These are phyloP conservation scores for Barnettozyma siamensis DNA, from an alignment of 805 yeast genomes.

Conservation along the genomic window DNA sequence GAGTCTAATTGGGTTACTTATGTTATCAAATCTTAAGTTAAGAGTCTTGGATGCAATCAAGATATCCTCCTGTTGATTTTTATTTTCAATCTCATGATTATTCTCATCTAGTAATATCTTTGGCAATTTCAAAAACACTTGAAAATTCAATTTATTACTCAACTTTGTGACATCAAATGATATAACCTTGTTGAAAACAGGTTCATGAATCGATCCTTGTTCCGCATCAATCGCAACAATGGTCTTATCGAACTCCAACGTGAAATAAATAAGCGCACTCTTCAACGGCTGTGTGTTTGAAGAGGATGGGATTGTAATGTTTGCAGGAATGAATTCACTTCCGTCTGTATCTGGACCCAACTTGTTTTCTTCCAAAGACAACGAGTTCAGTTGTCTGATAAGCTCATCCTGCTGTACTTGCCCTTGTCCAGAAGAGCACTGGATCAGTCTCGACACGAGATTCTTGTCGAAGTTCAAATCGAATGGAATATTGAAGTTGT, in stretches of 20 bases:
- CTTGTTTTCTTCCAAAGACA: slow-evolving; percentile 25
- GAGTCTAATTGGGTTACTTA: slow-evolving; percentile 48
- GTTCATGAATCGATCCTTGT: slow-evolving; percentile 70
- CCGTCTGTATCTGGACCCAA: neutral
- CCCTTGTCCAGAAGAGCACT: slow-evolving; percentile 38
- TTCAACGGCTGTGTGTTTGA: slow-evolving; percentile 31
- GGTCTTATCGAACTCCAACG: slow-evolving; percentile 92
- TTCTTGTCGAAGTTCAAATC: slow-evolving; percentile 59
- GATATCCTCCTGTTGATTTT: slow-evolving; percentile 40
- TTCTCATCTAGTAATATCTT: slow-evolving; percentile 37
- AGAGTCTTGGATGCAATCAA: slow-evolving; percentile 68
- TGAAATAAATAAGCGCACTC: slow-evolving; percentile 72
- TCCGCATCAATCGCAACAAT: slow-evolving; percentile 85
- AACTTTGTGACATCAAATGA: slow-evolving; percentile 80
- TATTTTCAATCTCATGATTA: neutral
- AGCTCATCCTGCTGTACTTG: slow-evolving; percentile 17
- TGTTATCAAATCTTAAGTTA: slow-evolving; percentile 48
- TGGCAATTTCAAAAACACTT: slow-evolving; percentile 76
- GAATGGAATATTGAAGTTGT: slow-evolving; percentile 64
- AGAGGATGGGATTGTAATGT: slow-evolving; percentile 48
- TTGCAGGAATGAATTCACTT: slow-evolving; percentile 41
- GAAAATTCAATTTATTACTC: slow-evolving; percentile 58
- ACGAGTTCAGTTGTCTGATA: slow-evolving; percentile 15
- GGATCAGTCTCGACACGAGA: slow-evolving; percentile 59
- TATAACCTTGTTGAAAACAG: slow-evolving; percentile 84